Base-by-base conservation (phyloP, 1,284 basidiomycete species). In the Hemileia vastatrix region DNA sequence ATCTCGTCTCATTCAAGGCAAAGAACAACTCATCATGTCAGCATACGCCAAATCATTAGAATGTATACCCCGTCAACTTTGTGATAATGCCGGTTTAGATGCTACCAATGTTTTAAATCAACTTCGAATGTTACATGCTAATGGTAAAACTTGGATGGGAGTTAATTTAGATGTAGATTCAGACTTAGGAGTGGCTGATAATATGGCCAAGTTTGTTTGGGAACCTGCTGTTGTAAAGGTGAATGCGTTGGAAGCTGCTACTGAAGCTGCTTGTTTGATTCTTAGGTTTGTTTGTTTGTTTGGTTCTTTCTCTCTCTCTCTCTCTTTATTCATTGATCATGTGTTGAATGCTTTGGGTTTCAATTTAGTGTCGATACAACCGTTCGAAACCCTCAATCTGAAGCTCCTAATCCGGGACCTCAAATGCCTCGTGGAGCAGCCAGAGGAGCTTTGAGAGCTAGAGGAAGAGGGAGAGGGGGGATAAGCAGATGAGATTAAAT, bases 31-130 rank as follows among this genome's bases (percentile, higher is more conserved):
- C 53, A 87, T 99, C 73, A 86, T 97, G 76, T 83, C 84, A n/a
- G 87, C 94, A 0, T 96, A 96, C 72, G 95, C 95, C 65, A 96
- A 95, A 77, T 88, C 94, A 0, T 83, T 99, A 56, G 95, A 99
- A 77, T 85, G 94, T 70, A 97, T 99, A 72, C 95, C 95, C 24
- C 86, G 95, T 45, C 94, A 98, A 77, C 92, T 99, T 66, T 95
- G 90, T 74, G 94, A 98, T 78, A 98, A 99, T 73, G 95, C 95
- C 18, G 95, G 95, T 18, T 81, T 98, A 40, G 95, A 98, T 78
- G 94, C 94, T 1, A 98, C 94, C 9, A 95, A 98, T 73, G 84
- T 98, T 58, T 81, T 99, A 64, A 98, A 98, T 81, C 92, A 96
- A 77, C 83, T 99, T 61, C 86, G 95, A 64, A 97, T 96, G 91